Evolutionary conservation across 106 monocot genomes (phyloP), one percentile per base, ranked within the genome.

Genomic region (Dendrobium huoshanense): DNA sequence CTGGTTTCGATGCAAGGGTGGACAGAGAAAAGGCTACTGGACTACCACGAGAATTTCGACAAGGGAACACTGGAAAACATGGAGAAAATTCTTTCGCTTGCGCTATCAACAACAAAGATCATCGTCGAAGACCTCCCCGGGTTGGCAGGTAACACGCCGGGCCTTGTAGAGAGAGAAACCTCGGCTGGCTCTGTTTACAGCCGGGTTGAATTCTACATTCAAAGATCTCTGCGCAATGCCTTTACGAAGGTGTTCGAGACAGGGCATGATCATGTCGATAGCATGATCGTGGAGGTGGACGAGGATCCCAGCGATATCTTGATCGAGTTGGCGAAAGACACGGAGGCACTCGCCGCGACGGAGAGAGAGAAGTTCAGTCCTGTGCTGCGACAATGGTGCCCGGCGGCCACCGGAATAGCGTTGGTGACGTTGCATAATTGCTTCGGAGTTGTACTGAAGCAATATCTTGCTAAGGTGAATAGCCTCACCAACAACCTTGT

Each of bases 171-270:
- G 55, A 80, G 55, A 4, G 73, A 61, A 4, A 31, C 9, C 25
- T 16, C 56, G 10, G 19, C 70, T 13, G 79, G 64, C 33, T 9
- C 54, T 2, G 7, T 79, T 1, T 41, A 41, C 22, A 75, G 58
- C 61, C 80, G 82, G 61, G 86, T 88, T 4, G 91, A 88, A 61
- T 67, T 51, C 41, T 91, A 91, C 67, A 85, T 91, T 29, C 86
- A 85, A 48, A 83, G 83, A 48, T 91, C 91, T 10, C 77, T 88
- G 84, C 84, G 78, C 55, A 88, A 80, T 77, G 84, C 88, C 16
- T 91, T 91, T 82, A 85, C 80, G 45, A 91, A 91, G 96, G 77
- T 93, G n/a, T 78, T 90, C 5, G 90, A 96, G 86, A 89, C 84
- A 9, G 88, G 85, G 43, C 81, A 75, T 18, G 84, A 79, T 20